A percentile compares a stretch with the other conserved stretches of the same genome.
Evolutionary conservation across 371 early-diverging fungal genomes (phyloP).

Genomic region (Parasitella parasitica): DNA sequence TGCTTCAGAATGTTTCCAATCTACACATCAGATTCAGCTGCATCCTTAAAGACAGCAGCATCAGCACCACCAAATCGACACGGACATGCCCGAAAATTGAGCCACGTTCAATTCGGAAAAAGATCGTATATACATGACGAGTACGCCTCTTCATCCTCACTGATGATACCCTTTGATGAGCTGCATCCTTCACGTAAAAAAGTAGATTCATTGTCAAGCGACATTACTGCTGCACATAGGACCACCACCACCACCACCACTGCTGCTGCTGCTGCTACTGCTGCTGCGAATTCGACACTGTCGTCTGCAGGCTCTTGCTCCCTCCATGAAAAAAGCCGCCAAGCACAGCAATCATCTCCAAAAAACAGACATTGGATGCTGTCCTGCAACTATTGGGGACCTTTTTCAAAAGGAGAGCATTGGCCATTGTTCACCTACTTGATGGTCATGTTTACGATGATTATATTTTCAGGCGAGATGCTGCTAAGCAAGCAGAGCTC

Average conservation of each 20-base stretch:
- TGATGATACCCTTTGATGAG: constrained; percentile 6
- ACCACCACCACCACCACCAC: too few species aligned
- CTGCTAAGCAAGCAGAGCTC: constrained; percentile 16
- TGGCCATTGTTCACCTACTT: constrained; percentile 24
- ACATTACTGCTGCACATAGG: background rate
- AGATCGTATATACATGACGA: background rate
- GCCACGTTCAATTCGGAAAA: constrained; percentile 23
- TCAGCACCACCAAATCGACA: constrained; percentile 50
- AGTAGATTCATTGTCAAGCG: background rate
- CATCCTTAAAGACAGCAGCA: constrained; percentile 58
- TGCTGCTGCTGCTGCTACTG: too few species aligned
- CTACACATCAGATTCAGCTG: constrained; percentile 27
- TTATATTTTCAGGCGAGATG: constrained; percentile 24
- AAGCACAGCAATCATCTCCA: too few species aligned
- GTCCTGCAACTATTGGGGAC: background rate
- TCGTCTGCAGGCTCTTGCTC: too few species aligned
- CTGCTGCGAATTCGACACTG: too few species aligned
- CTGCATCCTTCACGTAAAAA: background rate
- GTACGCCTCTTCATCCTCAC: constrained; percentile 1
- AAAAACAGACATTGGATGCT: constrained; percentile 1
- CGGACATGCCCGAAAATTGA: constrained; percentile 8
- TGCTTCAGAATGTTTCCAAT: background rate
- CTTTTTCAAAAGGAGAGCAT: constrained; percentile 5
- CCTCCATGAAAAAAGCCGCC: too few species aligned
- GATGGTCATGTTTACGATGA: background rate